Percentiles rank a stretch among this genome's conserved stretches.
Conservation (phyloP, 305 asterid genomes). For the Fraxinus dipetala region DNA sequence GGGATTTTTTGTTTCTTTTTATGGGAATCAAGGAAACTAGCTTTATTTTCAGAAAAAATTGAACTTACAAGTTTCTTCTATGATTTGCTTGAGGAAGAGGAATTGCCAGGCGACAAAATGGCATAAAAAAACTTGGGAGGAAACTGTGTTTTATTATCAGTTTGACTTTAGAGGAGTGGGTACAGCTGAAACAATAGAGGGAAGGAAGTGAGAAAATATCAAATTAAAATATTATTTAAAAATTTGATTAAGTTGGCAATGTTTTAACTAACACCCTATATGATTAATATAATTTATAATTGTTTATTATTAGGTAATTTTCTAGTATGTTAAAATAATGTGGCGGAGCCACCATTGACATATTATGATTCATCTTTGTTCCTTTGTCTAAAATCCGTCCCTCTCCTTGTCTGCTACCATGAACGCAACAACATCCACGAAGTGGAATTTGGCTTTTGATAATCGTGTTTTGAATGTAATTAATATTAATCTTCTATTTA, state of each 20-base stretch:
- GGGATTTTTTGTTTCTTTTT: neutral
- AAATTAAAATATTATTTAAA: constrained; percentile 7
- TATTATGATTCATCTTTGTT: constrained; percentile 22
- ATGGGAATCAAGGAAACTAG: neutral
- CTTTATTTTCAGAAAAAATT: neutral
- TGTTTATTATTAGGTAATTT: constrained; percentile 25
- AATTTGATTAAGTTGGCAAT: constrained; percentile 12
- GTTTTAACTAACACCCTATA: constrained; percentile 23
- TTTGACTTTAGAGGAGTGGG: constrained; percentile 41
- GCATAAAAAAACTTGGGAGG: constrained; percentile 29
- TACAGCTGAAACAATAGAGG: constrained; percentile 25
- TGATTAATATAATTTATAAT: constrained; percentile 34
- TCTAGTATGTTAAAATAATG: constrained; percentile 26
- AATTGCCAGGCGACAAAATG: constrained; percentile 30
- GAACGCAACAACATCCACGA: constrained; percentile 41
- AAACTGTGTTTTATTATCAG: constrained; percentile 22
- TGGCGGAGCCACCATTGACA: constrained; percentile 59
- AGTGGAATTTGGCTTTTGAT: constrained; percentile 30
- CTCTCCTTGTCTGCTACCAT: constrained; percentile 53
- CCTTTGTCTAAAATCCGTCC: constrained; percentile 44
- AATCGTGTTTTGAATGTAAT: constrained; percentile 19
- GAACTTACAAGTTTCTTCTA: neutral
- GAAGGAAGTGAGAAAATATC: neutral
- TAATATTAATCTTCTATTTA: neutral
- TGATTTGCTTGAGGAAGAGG: constrained; percentile 17